phyloP scores from a whole-genome alignment of 257 asterid species.

The Solanum phureja region DNA sequence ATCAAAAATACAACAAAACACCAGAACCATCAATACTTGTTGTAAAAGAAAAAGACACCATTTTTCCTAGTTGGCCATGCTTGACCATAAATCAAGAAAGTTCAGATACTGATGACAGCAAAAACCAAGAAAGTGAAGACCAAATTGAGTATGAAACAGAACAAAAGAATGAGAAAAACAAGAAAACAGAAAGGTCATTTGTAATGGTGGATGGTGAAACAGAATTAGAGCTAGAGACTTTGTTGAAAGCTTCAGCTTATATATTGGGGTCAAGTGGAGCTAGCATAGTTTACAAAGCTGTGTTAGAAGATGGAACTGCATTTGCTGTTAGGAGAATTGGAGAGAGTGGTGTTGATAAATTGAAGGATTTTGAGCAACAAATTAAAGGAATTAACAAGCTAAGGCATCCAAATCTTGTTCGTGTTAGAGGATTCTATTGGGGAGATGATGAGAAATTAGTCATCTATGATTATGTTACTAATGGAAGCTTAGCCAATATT shows the following conservation, averaged over 20 bases:
- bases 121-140: not conserved
- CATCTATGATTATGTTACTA: slow-evolving; percentile 60
- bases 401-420: slow-evolving; percentile 62
- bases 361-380: slow-evolving; percentile 62
- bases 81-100: slow-evolving; percentile 20
- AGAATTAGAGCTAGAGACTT: slow-evolving; percentile 48
- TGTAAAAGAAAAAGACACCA: slow-evolving; percentile 12
- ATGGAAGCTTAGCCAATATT: slow-evolving; percentile 82
- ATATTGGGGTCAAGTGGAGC: slow-evolving; percentile 67
- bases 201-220: slow-evolving; percentile 84
- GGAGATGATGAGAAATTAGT: slow-evolving; percentile 91
- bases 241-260: slow-evolving; percentile 82
- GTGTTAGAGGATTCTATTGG: slow-evolving; percentile 72
- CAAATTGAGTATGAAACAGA: slow-evolving; percentile 3
- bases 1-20: slow-evolving; percentile 22
- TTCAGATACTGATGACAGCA: slow-evolving; percentile 44
- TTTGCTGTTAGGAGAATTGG: slow-evolving; percentile 90
- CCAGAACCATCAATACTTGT: slow-evolving; percentile 11
- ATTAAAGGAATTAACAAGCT: slow-evolving; percentile 60
- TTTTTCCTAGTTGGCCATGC: slow-evolving; percentile 43
- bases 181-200: slow-evolving; percentile 26
- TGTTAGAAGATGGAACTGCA: slow-evolving; percentile 59
- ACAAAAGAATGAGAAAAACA: not conserved
- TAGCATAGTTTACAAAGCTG: slow-evolving; percentile 78
- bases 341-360: slow-evolving; percentile 35